Evolutionary conservation across 2,329 filamentous ascomycete species (phyloP), one percentile per base, ranked within the genome.

Genomic region (Trichocomaceae sp.): DNA sequence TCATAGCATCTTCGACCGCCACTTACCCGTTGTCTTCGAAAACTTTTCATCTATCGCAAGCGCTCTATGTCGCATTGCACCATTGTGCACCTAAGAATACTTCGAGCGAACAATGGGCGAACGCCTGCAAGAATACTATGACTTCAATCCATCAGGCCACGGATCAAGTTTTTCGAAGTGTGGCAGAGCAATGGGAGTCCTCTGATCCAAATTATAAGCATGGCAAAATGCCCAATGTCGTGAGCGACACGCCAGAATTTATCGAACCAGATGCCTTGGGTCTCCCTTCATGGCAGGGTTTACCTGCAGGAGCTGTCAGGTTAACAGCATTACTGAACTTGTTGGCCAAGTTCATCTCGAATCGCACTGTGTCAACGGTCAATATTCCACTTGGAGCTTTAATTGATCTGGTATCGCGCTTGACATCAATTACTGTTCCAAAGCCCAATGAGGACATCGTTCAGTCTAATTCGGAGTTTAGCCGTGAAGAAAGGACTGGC

Each of bases 131-230:
- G 47, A 74, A 75, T 7, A 77, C 85, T 10, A 74, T 95, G 22
- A 77, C 78, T 37, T 79, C 82, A 37, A 79, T 84, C 15, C 90
- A 96, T 63, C 71, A 74, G 22, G 87, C 88, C 1, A 83, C 87
- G 42, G 86, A 95, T 63, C 81, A 85, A 59, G 78, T 95, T 0
- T 87, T 96, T 64, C 83, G 91, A 48, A 84, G 85, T 9, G 80
- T 96, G 0, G 73, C 87, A 10, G 91, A 96, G 67, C 86, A 88
- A 41, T 93, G 90, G 87, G 83, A 91, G 62, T 83, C 89, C 0
- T 77, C 78, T 2, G 75, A 80, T 31, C 80, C 69, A n/a, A 61
- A 53, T 56, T 67, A 62, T 57, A 65, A 59, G 48, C 67, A 61
- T 59, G 59, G 52, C 51, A 66, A 60, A 57, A 72, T 60, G 60